These are phyloP conservation scores for Capillidium rhysosporum DNA, from an alignment of 371 early-diverging fungal species.

Conservation along the genomic window DNA sequence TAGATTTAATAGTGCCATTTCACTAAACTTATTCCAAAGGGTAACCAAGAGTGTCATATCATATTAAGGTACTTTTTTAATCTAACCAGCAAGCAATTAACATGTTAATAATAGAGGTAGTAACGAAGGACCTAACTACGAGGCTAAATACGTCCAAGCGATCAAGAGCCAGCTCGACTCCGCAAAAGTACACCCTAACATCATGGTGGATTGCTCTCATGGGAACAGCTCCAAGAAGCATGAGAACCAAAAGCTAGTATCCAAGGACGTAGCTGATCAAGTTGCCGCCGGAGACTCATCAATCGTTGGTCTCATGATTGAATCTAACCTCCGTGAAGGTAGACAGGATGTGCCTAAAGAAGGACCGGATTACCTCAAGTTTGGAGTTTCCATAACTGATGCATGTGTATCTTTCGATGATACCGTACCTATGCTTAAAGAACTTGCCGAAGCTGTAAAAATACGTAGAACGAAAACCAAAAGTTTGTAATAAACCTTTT, in stretches of 20 bases:
- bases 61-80: slow-evolving; percentile 2
- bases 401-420: slow-evolving; percentile 65
- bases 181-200: slow-evolving; percentile 29
- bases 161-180: slow-evolving; percentile 35
- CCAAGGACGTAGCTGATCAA: slow-evolving; percentile 41
- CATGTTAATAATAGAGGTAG: slow-evolving; percentile 85
- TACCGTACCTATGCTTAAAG: slow-evolving; percentile 42
- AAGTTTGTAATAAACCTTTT: no score
- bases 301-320: slow-evolving; percentile 86
- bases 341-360: slow-evolving; percentile 51
- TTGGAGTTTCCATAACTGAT: slow-evolving; percentile 70
- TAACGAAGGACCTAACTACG: slow-evolving; percentile 73
- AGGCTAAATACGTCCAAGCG: slow-evolving; percentile 34
- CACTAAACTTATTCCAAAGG: slow-evolving; percentile 6
- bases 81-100: slow-evolving; percentile 14
- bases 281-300: slow-evolving; percentile 34
- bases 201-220: slow-evolving; percentile 93
- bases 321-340: slow-evolving; percentile 67
- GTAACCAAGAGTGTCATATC: slow-evolving; percentile 12
- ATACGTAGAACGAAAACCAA: slow-evolving; percentile 13
- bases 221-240: slow-evolving; percentile 66
- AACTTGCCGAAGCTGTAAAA: slow-evolving; percentile 44
- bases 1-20: slow-evolving; percentile 14
- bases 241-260: slow-evolving; percentile 60
- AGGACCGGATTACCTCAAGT: slow-evolving; percentile 40